phyloP scores from a whole-genome alignment of 2,329 filamentous ascomycete species.

The Nemania serpens region DNA sequence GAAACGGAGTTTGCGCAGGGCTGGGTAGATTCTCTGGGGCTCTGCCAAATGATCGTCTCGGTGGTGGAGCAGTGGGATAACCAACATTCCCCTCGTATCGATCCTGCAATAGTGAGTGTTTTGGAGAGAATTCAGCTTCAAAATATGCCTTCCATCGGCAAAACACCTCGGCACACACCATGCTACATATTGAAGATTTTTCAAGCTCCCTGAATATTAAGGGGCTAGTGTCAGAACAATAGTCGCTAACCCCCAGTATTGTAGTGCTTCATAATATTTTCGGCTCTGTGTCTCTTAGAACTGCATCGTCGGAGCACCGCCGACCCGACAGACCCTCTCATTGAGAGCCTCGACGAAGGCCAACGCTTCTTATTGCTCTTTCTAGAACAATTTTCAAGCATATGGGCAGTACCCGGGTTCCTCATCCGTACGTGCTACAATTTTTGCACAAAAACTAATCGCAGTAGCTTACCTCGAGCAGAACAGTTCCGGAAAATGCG shows the following conservation, averaged over 20 bases:
- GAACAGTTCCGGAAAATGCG: slow-evolving; percentile 24
- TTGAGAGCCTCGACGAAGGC: slow-evolving; percentile 17
- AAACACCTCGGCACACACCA: not conserved
- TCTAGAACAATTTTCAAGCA: slow-evolving; percentile 33
- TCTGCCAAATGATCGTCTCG: slow-evolving; percentile 40
- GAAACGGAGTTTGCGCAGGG: slow-evolving; percentile 33
- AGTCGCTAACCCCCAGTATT: not conserved
- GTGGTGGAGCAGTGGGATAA: slow-evolving; percentile 42
- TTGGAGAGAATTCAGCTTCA: not conserved
- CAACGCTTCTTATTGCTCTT: slow-evolving; percentile 32
- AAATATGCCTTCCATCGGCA: not conserved
- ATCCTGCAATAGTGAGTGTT: slow-evolving; percentile 40
- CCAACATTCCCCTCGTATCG: slow-evolving; percentile 38
- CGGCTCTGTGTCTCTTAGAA: slow-evolving; percentile 39
- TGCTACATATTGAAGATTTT: not conserved
- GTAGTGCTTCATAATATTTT: slow-evolving; percentile 39
- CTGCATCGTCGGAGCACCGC: slow-evolving; percentile 35
- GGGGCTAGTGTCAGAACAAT: not conserved
- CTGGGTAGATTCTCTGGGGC: slow-evolving; percentile 40
- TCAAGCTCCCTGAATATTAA: not conserved
- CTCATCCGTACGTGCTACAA: slow-evolving; percentile 29
- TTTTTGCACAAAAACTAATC: not conserved
- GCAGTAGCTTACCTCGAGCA: slow-evolving; percentile 17
- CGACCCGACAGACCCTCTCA: slow-evolving; percentile 15
- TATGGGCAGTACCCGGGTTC: slow-evolving; percentile 32